These are phyloP conservation scores for Fusarium virguliforme DNA, from an alignment of 2,329 filamentous ascomycete species.

Conservation along the genomic window DNA sequence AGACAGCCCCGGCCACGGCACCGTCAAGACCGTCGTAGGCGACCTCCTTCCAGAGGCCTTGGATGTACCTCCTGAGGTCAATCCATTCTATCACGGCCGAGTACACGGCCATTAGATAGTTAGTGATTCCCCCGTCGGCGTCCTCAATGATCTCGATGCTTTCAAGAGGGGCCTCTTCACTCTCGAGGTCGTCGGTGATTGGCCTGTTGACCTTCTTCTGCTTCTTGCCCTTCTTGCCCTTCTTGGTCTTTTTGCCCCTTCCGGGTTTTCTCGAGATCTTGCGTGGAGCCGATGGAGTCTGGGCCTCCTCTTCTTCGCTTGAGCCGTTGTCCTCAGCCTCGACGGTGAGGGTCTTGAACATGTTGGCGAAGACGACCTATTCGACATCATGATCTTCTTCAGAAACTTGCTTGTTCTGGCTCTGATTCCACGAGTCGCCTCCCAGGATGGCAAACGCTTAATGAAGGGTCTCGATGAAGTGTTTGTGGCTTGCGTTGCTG, in stretches of 20 bases:
- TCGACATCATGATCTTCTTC: slow-evolving; percentile 44
- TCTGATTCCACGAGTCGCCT: slow-evolving; percentile 48
- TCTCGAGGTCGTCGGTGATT: slow-evolving; percentile 30
- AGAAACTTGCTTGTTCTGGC: slow-evolving; percentile 39
- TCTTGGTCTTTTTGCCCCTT: slow-evolving; percentile 39
- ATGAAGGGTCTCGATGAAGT: slow-evolving; percentile 61
- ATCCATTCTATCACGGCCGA: slow-evolving; percentile 58
- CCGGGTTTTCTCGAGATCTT: slow-evolving; percentile 10
- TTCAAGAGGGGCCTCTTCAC: slow-evolving; percentile 62
- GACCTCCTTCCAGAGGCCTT: slow-evolving; percentile 62
- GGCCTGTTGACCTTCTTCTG: slow-evolving; percentile 16
- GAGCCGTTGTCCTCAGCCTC: slow-evolving; percentile 13
- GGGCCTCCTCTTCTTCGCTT: slow-evolving; percentile 20
- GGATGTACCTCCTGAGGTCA: slow-evolving; percentile 59
- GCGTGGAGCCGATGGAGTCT: not conserved
- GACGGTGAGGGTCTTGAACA: slow-evolving; percentile 34
- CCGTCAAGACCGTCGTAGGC: slow-evolving; percentile 63
- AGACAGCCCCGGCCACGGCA: slow-evolving; percentile 62
- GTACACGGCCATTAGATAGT: slow-evolving; percentile 63
- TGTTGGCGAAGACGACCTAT: slow-evolving; percentile 27
- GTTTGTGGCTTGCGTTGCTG: slow-evolving; percentile 60
- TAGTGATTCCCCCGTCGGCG: slow-evolving; percentile 55
- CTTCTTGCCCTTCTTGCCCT: slow-evolving; percentile 34
- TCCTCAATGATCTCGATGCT: slow-evolving; percentile 62
- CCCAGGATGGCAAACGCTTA: slow-evolving; percentile 58